Evolutionary conservation across 352 stramenopile species (phyloP), one percentile per base, ranked within the genome.

Genomic region (Globisporangium megalacanthum): DNA sequence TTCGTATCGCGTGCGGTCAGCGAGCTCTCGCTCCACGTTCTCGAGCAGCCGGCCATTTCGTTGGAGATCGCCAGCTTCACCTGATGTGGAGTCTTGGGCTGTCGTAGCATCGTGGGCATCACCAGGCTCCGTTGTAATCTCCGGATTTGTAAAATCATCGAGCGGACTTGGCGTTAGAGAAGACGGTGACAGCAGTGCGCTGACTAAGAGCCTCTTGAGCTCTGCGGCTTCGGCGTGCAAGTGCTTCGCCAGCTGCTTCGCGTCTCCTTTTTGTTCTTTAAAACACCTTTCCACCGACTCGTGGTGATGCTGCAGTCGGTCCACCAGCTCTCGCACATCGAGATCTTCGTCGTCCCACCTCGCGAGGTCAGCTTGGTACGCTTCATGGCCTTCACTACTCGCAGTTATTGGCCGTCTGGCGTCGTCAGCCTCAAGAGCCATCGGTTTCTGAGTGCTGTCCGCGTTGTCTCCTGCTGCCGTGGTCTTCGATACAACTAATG

Each of bases 341-440:
- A 90, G 31, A 33, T 89, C 81, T 61, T 94, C 83, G 22, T 92
- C 79, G 47, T 86, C 75, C 81, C 83, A 92, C 1, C 76, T 73
- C 4, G 56, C 70, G 15, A 90, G 69, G 19, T 90, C 77, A 14
- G 77, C 62, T 13, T 82, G 47, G 41, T 89, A 89, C 5, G 17
- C 37, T 17, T 14, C 39, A 9, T 41, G 19, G 41, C 5, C 19
- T 14, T 9, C 44, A 4, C 33, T 37, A 9, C 9, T 52, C 19
- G 17, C 35, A 14, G 11, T 25, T 13, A 2, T 39, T 39, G 35
- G 35, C 7, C 35, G 35, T 8, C 6, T 3, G 6, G 35, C 35
- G 35, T 39, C 35, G 35, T 39, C 35, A 39, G 35, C 57, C 14
- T 58, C 57, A 19, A 45, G 41, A 50, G 44, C 22, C 39, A 62